Conservation (phyloP, 116 monocot genomes). For the Iris pallida region DNA sequence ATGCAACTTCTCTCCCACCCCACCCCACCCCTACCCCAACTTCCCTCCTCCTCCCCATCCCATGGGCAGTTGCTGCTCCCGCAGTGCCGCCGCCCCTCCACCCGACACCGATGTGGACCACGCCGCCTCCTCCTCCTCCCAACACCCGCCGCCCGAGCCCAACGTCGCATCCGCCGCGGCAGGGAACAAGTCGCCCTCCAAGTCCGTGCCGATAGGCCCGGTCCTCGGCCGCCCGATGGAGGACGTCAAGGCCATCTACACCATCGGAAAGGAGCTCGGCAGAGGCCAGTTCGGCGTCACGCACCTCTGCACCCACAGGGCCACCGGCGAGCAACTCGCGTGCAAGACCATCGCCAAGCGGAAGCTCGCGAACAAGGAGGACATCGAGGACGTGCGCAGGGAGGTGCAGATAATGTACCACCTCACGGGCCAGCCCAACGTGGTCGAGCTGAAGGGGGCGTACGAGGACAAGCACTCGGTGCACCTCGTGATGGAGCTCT, state of each 20-base stretch:
- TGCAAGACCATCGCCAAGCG: conserved; percentile 15
- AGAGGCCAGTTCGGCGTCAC: conserved; percentile 17
- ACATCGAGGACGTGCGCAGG: conserved; percentile 55
- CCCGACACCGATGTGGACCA: neutral
- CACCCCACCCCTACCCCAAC: neutral
- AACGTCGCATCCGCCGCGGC: no score
- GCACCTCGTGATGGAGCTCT: conserved; percentile 68
- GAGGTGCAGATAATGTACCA: conserved; percentile 77
- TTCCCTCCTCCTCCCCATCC: neutral
- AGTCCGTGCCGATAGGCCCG: conserved; percentile 29
- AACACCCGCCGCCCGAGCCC: no score
- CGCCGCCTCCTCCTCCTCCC: conserved; percentile 4
- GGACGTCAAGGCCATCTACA: conserved; percentile 38
- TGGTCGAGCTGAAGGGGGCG: conserved; percentile 60
- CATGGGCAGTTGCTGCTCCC: conserved; percentile 38
- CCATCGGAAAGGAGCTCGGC: conserved; percentile 26
- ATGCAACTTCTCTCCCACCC: neutral
- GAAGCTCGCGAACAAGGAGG: conserved; percentile 28
- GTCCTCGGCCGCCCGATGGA: conserved; percentile 66
- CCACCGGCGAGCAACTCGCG: conserved; percentile 10
- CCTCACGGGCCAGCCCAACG: conserved; percentile 55
- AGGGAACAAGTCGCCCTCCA: conserved; percentile 3
- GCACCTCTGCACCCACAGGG: conserved; percentile 4
- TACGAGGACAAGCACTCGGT: conserved; percentile 70
- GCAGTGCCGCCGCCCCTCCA: neutral